A percentile compares a stretch with the other conserved stretches of the same genome.
Evolutionary conservation across 257 asterid species (phyloP).

Genomic region (Craterostigma plantagineum): DNA sequence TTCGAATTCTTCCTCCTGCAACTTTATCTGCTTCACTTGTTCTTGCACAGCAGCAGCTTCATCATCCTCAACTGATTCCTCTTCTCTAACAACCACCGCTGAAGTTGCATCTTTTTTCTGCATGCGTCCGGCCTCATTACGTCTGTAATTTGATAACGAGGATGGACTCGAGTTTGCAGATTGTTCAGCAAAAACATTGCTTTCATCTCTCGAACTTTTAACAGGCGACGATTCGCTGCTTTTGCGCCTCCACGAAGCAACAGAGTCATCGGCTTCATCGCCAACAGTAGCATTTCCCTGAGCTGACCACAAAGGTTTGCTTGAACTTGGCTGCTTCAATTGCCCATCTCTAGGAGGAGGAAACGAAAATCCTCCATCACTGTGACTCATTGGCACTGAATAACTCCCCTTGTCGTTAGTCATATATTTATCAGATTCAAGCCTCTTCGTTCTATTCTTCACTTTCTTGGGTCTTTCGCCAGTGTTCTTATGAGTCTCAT

Average conservation of each 20-base stretch:
- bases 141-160: constrained; percentile 64
- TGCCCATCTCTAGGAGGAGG: constrained; percentile 80
- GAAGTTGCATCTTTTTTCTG: constrained; percentile 32
- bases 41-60: constrained; percentile 96
- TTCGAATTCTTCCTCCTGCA: constrained; percentile 97
- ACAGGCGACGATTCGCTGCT: constrained; percentile 53
- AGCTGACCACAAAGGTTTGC: constrained; percentile 54
- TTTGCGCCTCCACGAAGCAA: too few relatives aligned
- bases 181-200: constrained; percentile 24
- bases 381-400: constrained; percentile 22
- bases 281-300: constrained; percentile 24
- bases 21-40: constrained; percentile 92
- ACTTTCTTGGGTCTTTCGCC: constrained; percentile 26
- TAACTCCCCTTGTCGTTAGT: constrained; percentile 26
- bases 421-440: constrained; percentile 26
- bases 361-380: constrained; percentile 76
- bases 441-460: constrained; percentile 20
- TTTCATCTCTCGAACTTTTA: constrained; percentile 58
- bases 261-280: too few relatives aligned
- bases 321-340: constrained; percentile 34
- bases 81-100: constrained; percentile 33
- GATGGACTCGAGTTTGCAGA: constrained; percentile 81
- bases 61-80: constrained; percentile 63
- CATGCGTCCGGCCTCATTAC: too few relatives aligned
- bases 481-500: too few relatives aligned